Base-by-base conservation (phyloP, 148 eudicot species). In the Nepenthes gracilis region DNA sequence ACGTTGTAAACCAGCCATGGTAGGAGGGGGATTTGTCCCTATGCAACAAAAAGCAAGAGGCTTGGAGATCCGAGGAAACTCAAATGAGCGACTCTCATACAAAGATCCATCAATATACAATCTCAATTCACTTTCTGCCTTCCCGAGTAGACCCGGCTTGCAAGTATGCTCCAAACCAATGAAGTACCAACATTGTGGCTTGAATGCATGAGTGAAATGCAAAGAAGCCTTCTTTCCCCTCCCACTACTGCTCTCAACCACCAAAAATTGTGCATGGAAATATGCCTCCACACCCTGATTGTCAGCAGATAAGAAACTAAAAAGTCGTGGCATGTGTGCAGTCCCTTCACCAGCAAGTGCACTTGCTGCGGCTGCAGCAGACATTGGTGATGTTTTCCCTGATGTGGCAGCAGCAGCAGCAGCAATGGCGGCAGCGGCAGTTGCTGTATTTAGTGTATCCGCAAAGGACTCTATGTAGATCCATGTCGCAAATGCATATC, bases 311-410 rank as follows among this genome's bases (percentile, higher is more conserved):
- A 89, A 74, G 75, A 94, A 89, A 75, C 99, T 94, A 73, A 89
- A 94, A 48, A 94, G 81, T 2, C 99, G 85, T 40, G 99, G 99
- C 99, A 94, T 94, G 72, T 89, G 91, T 35, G 87, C 87, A 2
- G 97, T 86, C 73, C 97, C 99, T 85, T 94, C 99, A 62, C 99
- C 99, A 67, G 97, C 99, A 57, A 94, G 89, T 54, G 99, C 99
- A 75, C 90, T 94, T 38, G 99, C 99, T 67, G 97, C 99, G 43
- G 99, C 97, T 12, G 99, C 99, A 54, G 99, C 97, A 55, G 99
- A 89, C 95, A 94, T 83, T 55, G 92, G 84, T 11, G 99, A 94
- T 53, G 99, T 82, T 73, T 89, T 86, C 53, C 99, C 99, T 34
- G 97, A 85, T 64, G 87, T 89, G 59, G 97, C 93, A 37, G 95